Evolutionary conservation across 1,139 yeast species (phyloP).

Genomic region (Candida sojae): DNA sequence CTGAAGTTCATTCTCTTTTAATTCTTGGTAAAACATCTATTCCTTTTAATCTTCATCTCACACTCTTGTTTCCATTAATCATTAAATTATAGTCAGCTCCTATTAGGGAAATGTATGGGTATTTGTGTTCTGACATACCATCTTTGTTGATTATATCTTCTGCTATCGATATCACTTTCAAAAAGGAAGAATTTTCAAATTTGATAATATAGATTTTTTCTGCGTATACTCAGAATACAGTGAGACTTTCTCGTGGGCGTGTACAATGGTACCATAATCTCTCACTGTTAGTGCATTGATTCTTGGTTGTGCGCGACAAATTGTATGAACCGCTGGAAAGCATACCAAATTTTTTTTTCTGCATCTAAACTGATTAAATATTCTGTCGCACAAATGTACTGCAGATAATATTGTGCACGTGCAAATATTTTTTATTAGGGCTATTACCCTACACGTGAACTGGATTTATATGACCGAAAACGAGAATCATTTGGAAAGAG

Average conservation of each 20-base stretch:
- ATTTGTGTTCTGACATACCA: constrained; percentile 32
- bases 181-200: constrained; percentile 6
- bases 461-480: neutral
- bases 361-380: no score
- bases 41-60: neutral
- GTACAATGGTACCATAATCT: neutral
- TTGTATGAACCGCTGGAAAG: no score
- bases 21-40: neutral
- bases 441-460: neutral
- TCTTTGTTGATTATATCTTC: constrained; percentile 29
- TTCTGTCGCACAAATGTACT: neutral
- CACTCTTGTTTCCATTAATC: no score
- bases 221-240: constrained; percentile 2
- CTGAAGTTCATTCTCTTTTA: no score
- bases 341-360: no score
- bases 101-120: neutral
- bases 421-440: neutral
- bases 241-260: neutral
- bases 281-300: neutral
- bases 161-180: neutral
- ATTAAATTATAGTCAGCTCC: neutral
- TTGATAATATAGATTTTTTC: constrained; percentile 5
- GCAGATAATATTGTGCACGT: constrained; percentile 1
- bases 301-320: neutral
- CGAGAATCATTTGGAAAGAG: neutral